Base-by-base conservation (phyloP, 306 rosid genomes). In the Trichosanthes cucumerina region DNA sequence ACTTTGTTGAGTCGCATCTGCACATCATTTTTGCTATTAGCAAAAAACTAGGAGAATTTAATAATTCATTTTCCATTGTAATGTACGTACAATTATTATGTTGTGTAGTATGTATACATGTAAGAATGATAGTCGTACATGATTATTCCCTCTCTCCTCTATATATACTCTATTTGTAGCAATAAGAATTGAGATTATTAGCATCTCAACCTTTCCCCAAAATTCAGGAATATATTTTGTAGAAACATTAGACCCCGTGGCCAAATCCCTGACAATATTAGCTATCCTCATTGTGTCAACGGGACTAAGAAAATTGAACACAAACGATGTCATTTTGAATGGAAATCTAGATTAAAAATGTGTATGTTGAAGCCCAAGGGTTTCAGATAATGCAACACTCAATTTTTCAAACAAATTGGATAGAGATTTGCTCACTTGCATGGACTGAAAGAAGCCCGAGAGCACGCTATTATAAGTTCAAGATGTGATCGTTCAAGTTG, bases 1-100 rank as follows among this genome's bases (percentile, higher is more conserved):
- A 95, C 99, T 88, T 95, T 91, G 79, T 95, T 92, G 80, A 95
- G 83, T 21, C 97, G 88, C 99, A 95, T 95, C 97, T 92, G 85
- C 83, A 80, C 72, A 14, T 47, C 73, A 56, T 23, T 26, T 23
- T 16, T 33, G 63, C 4, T 57, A 62, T 78, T 39, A 71, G 80
- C n/a, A 18, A 7, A 50, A 21, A 54, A 44, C 53, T 52, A 33
- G 43, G 33, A 18, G 15, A 19, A 16, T 3, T 8, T n/a, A 38
- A 65, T 38, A 36, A 65, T 15, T 65, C 72, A 34, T 7, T 65
- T 23, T 36, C 47, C 47, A 34, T 36, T 65, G 23, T 19, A 65
- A 34, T 18, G 26, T 36, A 36, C 12, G 5, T 19, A 34, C 10
- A 6, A 65, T 8, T 36, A 18, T 63, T 65, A 65, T 65, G 44